Base-by-base conservation (phyloP, 2,329 filamentous ascomycete genomes). In the Chaetomiaceae sp. region DNA sequence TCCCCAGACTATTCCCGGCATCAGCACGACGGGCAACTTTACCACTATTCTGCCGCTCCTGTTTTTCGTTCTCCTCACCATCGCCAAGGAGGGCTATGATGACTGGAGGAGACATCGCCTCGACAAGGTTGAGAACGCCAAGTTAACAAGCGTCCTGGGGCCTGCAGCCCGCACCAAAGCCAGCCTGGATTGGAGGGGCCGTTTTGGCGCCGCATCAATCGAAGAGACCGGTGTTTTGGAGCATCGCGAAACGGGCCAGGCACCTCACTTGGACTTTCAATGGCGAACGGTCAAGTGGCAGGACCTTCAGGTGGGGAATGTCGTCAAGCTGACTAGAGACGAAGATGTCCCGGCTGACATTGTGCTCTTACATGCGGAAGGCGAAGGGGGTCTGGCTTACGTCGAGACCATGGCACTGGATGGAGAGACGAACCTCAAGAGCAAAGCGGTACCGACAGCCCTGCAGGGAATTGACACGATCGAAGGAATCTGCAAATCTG, bases 1-100 rank as follows among this genome's bases (percentile, higher is more conserved):
- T 56, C 71, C 96, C 54, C 91, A 96, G 67, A 85, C 95, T 79
- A 89, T 96, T 64, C 91, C 91, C 2, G 89, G 87, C n/a, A 75
- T 96, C 43, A 95, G 89, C 69, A 95, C 91, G 1, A 95, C 91
- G 2, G 91, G 91, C 61, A 86, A 79, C n/a, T 96, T 84, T 66
- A 96, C 91, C 1, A 96, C 90, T 0, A 86, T 96, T 61, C 80
- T 86, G 10, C 91, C 91, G 0, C 71, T 96, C 16, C 69, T 87
- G 53, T 82, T 90, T 55, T 96, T 96, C 66, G 86, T 96, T 41
- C 78, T 81, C 18, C 80, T 96, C 58, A 95, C 89, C 36, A 95
- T 96, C 77, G 83, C 80, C 8, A 96, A 96, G 67, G 91, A 96
- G 73, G 91, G 91, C 0, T 95, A 86, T 61, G 91, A 96, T 66